A percentile compares a stretch with the other conserved stretches of the same genome.
phyloP scores from a whole-genome alignment of 345 rosid species.

The Sisymbrium irio region DNA sequence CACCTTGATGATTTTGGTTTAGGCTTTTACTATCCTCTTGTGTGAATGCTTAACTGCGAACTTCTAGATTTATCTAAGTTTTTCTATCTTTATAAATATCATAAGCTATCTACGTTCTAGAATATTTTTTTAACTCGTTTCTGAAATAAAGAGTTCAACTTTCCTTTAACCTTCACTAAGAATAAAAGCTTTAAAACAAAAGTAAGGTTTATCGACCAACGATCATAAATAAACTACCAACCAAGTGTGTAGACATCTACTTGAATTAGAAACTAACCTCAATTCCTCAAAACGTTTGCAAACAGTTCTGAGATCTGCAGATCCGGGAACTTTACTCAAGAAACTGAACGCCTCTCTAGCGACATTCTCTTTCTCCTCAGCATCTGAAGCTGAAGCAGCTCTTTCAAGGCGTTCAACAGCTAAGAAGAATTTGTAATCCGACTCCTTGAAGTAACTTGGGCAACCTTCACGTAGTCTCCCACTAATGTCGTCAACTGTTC shows the following conservation, averaged over 20 bases:
- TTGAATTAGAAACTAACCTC: slow-evolving; percentile 51
- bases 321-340: slow-evolving; percentile 88
- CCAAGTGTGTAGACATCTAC: slow-evolving; percentile 22
- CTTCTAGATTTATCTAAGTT: background rate
- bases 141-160: slow-evolving; percentile 1
- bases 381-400: slow-evolving; percentile 66
- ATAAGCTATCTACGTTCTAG: background rate
- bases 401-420: slow-evolving; percentile 96
- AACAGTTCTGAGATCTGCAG: slow-evolving; percentile 88
- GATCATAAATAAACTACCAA: slow-evolving; percentile 4
- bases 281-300: slow-evolving; percentile 97
- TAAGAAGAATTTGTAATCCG: slow-evolving; percentile 93
- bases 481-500: slow-evolving; percentile 93
- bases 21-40: background rate
- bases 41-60: slow-evolving; percentile 5
- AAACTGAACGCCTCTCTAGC: slow-evolving; percentile 85
- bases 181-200: slow-evolving; percentile 10
- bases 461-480: slow-evolving; percentile 81
- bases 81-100: background rate
- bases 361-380: slow-evolving; percentile 76
- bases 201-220: background rate
- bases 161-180: background rate
- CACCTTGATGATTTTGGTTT: background rate
- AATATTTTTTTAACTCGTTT: too few relatives aligned
- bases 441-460: slow-evolving; percentile 94